phyloP scores from a whole-genome alignment of 495 filamentous ascomycete species.

The Glarea lozoyensis region DNA sequence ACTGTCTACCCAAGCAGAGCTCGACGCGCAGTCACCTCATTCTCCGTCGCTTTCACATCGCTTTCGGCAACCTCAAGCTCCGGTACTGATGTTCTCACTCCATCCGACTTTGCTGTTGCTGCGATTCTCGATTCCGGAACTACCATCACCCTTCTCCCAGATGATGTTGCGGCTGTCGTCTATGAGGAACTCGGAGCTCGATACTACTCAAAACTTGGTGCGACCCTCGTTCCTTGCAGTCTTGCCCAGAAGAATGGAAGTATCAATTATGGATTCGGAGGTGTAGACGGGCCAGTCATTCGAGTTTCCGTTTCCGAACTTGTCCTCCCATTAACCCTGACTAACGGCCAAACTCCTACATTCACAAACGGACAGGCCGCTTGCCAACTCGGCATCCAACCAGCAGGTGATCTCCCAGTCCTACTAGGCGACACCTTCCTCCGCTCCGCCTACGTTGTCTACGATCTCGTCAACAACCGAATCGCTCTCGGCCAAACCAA shows the following conservation, averaged over 20 bases:
- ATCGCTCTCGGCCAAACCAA: conserved; percentile 79
- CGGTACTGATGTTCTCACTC: conserved; percentile 40
- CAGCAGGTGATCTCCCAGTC: conserved; percentile 47
- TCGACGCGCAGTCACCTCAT: conserved; percentile 43
- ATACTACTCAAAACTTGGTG: conserved; percentile 34
- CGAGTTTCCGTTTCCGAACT: conserved; percentile 69
- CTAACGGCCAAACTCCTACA: conserved; percentile 35
- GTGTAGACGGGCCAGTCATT: conserved; percentile 52
- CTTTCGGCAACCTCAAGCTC: conserved; percentile 33
- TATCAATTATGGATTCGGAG: conserved; percentile 67
- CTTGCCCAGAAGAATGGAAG: conserved; percentile 50
- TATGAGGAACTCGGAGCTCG: conserved; percentile 62
- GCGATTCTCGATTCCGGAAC: conserved; percentile 87
- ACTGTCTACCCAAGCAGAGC: conserved; percentile 34
- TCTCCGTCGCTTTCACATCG: conserved; percentile 66
- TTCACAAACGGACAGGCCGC: conserved; percentile 48
- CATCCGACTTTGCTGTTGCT: conserved; percentile 44
- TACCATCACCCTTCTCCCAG: conserved; percentile 76
- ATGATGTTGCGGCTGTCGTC: conserved; percentile 53
- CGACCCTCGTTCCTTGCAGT: conserved; percentile 63
- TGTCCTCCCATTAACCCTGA: conserved; percentile 52
- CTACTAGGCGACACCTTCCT: conserved; percentile 95
- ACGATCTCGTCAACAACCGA: conserved; percentile 83
- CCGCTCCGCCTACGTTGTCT: conserved; percentile 88
- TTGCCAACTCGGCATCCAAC: conserved; percentile 72